Percentiles rank a stretch among this genome's conserved stretches.
Conservation (phyloP, 257 asterid species). For the Plantago elongata region DNA sequence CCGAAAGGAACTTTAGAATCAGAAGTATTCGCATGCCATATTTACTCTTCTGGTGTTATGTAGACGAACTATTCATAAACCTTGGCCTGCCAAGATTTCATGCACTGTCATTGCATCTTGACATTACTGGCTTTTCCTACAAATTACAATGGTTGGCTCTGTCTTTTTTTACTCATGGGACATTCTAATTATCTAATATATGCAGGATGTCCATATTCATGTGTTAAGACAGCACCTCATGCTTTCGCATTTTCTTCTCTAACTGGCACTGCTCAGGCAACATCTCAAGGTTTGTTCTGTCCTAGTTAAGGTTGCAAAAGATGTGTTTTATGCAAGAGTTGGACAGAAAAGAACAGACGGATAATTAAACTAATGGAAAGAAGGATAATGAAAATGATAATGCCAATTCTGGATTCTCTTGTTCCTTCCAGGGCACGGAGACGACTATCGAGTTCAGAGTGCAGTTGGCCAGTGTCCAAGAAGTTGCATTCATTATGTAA, state of each 20-base stretch:
- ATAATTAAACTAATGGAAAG: too few relatives aligned
- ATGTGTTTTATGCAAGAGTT: neutral
- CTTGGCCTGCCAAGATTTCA: too few relatives aligned
- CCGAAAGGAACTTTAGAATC: neutral
- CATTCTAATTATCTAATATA: slow-evolving; percentile 6
- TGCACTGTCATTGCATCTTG: too few relatives aligned
- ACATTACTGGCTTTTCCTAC: too few relatives aligned
- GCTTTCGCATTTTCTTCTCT: slow-evolving; percentile 65
- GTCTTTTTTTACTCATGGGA: neutral
- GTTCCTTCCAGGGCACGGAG: slow-evolving; percentile 44
- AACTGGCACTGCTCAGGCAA: slow-evolving; percentile 63
- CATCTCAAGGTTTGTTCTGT: slow-evolving; percentile 60
- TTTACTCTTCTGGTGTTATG: too few relatives aligned
- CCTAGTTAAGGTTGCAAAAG: slow-evolving; percentile 1
- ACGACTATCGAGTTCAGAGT: slow-evolving; percentile 54
- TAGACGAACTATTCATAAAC: too few relatives aligned
- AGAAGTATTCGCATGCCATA: too few relatives aligned
- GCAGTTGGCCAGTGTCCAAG: slow-evolving; percentile 91
- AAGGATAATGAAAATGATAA: too few relatives aligned
- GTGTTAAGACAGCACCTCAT: slow-evolving; percentile 75
- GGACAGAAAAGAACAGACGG: too few relatives aligned
- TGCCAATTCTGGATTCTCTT: neutral
- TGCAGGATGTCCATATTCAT: slow-evolving; percentile 88
- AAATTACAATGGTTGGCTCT: neutral
- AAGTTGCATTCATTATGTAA: slow-evolving; percentile 78